Evolutionary conservation across 2,329 filamentous ascomycete genomes (phyloP).

Genomic region (Trichoderma sp.): DNA sequence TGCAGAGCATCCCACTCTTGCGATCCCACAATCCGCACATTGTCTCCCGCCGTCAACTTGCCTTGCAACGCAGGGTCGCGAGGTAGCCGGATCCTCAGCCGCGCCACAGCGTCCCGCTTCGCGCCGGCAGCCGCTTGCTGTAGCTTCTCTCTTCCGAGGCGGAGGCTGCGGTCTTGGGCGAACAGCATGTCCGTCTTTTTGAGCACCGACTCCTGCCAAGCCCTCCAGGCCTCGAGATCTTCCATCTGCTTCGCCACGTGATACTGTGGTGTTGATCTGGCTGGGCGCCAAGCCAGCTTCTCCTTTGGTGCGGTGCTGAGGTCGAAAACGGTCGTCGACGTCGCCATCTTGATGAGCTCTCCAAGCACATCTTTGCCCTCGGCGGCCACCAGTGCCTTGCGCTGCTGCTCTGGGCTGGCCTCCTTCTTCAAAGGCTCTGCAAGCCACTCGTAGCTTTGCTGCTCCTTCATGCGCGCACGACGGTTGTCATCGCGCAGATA

Average conservation of each 20-base stretch:
- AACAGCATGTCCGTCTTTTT: conserved; percentile 52
- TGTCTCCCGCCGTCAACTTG: conserved; percentile 41
- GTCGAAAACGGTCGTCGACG: conserved; percentile 59
- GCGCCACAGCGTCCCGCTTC: conserved; percentile 46
- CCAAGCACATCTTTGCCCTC: conserved; percentile 66
- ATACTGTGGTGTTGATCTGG: conserved; percentile 64
- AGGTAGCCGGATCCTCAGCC: conserved; percentile 53
- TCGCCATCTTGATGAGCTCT: conserved; percentile 64
- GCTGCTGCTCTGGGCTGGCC: conserved; percentile 48
- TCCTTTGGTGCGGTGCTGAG: conserved; percentile 59
- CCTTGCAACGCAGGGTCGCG: conserved; percentile 40
- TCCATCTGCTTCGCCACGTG: conserved; percentile 66
- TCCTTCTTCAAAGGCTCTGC: conserved; percentile 59
- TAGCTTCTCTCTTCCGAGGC: conserved; percentile 34
- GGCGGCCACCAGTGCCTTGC: conserved; percentile 54
- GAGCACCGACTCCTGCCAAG: conserved; percentile 58
- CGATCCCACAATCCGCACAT: conserved; percentile 53
- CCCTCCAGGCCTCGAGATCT: conserved; percentile 63
- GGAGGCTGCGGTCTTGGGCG: conserved; percentile 29
- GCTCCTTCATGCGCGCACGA: conserved; percentile 60
- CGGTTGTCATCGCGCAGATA: conserved; percentile 69
- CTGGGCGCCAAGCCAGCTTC: conserved; percentile 66
- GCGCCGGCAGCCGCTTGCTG: conserved; percentile 20
- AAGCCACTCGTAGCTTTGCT: conserved; percentile 60
- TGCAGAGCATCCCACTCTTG: conserved; percentile 59